These are phyloP conservation scores for Rhizopogon salebrosus DNA, from an alignment of 768 basidiomycete genomes.

Conservation along the genomic window DNA sequence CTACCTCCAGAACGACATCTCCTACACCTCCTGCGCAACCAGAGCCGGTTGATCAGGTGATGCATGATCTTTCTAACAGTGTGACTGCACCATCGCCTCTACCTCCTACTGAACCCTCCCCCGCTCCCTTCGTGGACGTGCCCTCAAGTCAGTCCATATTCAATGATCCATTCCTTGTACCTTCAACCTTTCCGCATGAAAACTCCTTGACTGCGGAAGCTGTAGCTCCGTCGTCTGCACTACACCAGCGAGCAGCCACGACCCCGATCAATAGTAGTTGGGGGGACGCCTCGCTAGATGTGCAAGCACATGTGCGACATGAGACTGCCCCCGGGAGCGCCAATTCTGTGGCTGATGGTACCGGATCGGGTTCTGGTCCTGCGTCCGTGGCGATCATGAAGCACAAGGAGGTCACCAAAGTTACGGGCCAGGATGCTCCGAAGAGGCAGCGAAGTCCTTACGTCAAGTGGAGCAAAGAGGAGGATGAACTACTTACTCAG, in stretches of 20 bases:
- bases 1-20: background rate
- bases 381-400: conserved; percentile 1
- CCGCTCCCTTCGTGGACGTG: background rate
- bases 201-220: background rate
- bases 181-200: background rate
- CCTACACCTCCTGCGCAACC: background rate
- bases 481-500: conserved; percentile 35
- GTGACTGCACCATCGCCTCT: background rate
- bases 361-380: background rate
- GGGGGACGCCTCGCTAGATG: conserved; percentile 3
- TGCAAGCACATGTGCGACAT: conserved; percentile 1
- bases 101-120: background rate
- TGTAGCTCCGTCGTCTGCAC: background rate
- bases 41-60: background rate
- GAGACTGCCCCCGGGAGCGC: conserved; percentile 6
- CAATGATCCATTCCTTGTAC: background rate
- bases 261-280: background rate
- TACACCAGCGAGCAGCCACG: background rate
- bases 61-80: background rate
- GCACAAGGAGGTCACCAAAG: conserved; percentile 19
- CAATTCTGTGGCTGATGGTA: conserved; percentile 1
- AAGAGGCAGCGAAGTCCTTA: conserved; percentile 36
- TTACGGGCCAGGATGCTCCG: conserved; percentile 27
- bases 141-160: background rate
- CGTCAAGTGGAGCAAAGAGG: conserved; percentile 38